A percentile compares a stretch with the other conserved stretches of the same genome.
These are phyloP conservation scores for Acacia concinna DNA, from an alignment of 331 rosid genomes.

Conservation along the genomic window DNA sequence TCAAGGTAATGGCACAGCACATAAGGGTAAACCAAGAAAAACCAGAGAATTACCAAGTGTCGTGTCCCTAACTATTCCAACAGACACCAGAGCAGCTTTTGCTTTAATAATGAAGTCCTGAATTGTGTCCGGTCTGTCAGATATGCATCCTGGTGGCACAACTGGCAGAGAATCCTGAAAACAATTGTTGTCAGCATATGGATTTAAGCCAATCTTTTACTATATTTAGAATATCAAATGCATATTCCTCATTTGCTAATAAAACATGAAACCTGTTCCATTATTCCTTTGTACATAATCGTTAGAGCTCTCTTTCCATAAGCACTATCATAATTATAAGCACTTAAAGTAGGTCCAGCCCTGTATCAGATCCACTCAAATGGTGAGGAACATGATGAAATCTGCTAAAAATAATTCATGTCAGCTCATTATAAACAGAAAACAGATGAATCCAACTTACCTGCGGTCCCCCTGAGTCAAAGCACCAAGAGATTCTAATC, in stretches of 20 bases:
- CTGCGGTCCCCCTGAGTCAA: constrained; percentile 99
- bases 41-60: constrained; percentile 51
- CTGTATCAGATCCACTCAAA: constrained; percentile 50
- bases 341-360: constrained; percentile 93
- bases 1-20: background rate
- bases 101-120: constrained; percentile 75
- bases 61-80: constrained; percentile 88
- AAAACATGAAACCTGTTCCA: constrained; percentile 79
- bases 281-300: constrained; percentile 89
- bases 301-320: constrained; percentile 84
- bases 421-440: constrained; percentile 24
- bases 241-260: constrained; percentile 26
- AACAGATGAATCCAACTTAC: constrained; percentile 47
- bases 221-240: constrained; percentile 19
- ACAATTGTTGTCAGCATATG: constrained; percentile 36
- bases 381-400: constrained; percentile 34
- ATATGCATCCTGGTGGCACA: constrained; percentile 89
- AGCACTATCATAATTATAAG: constrained; percentile 92
- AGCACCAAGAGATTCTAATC: constrained; percentile 97
- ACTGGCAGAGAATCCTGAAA: constrained; percentile 84
- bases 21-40: background rate
- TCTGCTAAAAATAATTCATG: constrained; percentile 29
- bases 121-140: constrained; percentile 71
- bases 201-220: constrained; percentile 13
- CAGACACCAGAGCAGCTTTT: constrained; percentile 85